These are phyloP conservation scores for Phytophthora chlamydospora DNA, from an alignment of 352 stramenopile genomes.

Conservation along the genomic window DNA sequence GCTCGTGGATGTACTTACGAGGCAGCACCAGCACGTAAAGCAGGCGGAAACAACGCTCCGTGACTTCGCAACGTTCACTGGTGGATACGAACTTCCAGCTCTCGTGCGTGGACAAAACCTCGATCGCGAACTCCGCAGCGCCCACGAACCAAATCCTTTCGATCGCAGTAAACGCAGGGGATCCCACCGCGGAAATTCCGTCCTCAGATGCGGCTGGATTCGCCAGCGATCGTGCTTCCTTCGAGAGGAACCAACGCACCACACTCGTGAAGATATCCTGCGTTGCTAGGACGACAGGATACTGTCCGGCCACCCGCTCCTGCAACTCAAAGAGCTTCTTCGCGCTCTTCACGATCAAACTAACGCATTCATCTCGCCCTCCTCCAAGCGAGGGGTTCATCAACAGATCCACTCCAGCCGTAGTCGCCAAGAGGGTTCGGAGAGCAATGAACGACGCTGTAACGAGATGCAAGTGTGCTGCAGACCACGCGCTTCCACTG, in stretches of 20 bases:
- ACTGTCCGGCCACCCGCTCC: constrained; percentile 56
- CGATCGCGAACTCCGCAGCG: constrained; percentile 61
- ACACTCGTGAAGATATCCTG: constrained; percentile 64
- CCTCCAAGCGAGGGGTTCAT: constrained; percentile 49
- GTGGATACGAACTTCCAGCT: constrained; percentile 64
- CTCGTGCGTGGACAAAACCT: constrained; percentile 65
- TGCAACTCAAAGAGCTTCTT: constrained; percentile 70
- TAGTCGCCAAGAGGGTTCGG: constrained; percentile 40
- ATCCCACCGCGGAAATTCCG: constrained; percentile 6
- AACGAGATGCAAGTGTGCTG: constrained; percentile 53
- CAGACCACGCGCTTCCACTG: constrained; percentile 35
- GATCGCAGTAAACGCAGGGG: constrained; percentile 27
- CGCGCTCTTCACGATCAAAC: constrained; percentile 53
- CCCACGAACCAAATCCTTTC: constrained; percentile 58
- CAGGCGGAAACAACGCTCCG: constrained; percentile 59
- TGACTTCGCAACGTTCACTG: constrained; percentile 47
- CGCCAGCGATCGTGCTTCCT: constrained; percentile 44
- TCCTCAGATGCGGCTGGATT: constrained; percentile 3
- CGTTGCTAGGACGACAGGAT: constrained; percentile 55
- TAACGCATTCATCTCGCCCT: constrained; percentile 61
- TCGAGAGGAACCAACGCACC: constrained; percentile 61
- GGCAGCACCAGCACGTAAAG: constrained; percentile 54
- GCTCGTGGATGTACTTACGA: constrained; percentile 39
- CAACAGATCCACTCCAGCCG: constrained; percentile 47
- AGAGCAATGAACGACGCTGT: constrained; percentile 49